These are phyloP conservation scores for Penicillium decumbens DNA, from an alignment of 2,329 filamentous ascomycete genomes.

Conservation along the genomic window DNA sequence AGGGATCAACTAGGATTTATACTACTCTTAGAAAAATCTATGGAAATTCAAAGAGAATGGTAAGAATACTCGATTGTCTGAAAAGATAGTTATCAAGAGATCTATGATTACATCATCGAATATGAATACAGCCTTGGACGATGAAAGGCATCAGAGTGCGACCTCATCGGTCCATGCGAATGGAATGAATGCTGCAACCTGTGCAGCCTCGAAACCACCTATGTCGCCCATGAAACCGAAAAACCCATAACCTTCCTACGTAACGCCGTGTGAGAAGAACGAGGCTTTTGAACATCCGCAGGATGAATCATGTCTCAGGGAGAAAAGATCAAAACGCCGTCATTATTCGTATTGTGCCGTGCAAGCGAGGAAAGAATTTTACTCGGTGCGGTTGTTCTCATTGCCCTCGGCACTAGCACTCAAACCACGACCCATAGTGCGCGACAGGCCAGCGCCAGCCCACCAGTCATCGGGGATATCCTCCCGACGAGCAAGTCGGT, in stretches of 20 bases:
- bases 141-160: too few relatives aligned
- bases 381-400: slow-evolving; percentile 15
- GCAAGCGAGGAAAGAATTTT: neutral
- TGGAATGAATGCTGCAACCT: slow-evolving; percentile 1
- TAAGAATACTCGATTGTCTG: neutral
- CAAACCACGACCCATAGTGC: slow-evolving; percentile 43
- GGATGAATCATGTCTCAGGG: neutral
- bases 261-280: neutral
- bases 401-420: slow-evolving; percentile 23
- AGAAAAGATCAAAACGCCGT: neutral
- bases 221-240: neutral
- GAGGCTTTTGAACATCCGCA: neutral
- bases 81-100: neutral
- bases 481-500: slow-evolving; percentile 63
- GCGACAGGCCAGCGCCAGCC: slow-evolving; percentile 64
- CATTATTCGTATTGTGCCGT: neutral
- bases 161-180: neutral
- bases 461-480: slow-evolving; percentile 82
- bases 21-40: neutral
- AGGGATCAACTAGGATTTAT: neutral
- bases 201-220: slow-evolving; percentile 4
- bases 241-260: neutral
- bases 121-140: neutral
- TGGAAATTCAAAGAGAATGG: too few relatives aligned
- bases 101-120: neutral